Conservation (phyloP, 2,329 filamentous ascomycete species). For the Fusarium napiforme region DNA sequence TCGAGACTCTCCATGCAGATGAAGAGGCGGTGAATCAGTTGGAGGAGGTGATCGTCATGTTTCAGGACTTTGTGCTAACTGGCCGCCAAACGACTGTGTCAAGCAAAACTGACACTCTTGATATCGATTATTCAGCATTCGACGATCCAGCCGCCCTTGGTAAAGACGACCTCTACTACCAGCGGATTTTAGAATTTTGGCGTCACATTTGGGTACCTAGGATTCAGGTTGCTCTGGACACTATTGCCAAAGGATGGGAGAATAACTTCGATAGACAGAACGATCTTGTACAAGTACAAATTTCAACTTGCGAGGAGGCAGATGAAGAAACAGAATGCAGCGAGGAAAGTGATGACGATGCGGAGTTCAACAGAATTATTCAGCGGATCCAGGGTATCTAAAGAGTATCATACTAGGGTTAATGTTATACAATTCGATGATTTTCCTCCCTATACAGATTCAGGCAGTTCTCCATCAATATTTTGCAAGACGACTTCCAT, state of each 20-base stretch:
- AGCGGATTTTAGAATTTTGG: not conserved
- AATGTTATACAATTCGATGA: not conserved
- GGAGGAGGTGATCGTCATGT: accelerated
- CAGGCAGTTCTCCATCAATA: not conserved
- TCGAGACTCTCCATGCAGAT: not conserved
- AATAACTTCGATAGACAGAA: accelerated
- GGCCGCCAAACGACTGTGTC: accelerated
- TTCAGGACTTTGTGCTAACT: not conserved
- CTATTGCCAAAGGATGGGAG: not conserved
- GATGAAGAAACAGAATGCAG: accelerated
- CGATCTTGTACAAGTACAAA: not conserved
- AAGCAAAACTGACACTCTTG: accelerated
- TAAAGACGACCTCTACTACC: no score
- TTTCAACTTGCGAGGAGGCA: not conserved
- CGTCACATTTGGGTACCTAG: accelerated
- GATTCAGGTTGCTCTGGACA: accelerated
- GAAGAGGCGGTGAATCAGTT: not conserved
- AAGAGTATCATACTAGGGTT: not conserved
- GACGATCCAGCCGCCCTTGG: accelerated
- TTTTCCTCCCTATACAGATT: not conserved
- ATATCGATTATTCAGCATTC: not conserved
- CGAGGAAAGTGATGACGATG: accelerated
- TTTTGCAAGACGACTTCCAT: not conserved
- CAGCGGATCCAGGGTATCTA: not conserved
- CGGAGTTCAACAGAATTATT: accelerated